These are phyloP conservation scores for Nitzschia sp. DNA, from an alignment of 108 stramenopile species.

Conservation along the genomic window DNA sequence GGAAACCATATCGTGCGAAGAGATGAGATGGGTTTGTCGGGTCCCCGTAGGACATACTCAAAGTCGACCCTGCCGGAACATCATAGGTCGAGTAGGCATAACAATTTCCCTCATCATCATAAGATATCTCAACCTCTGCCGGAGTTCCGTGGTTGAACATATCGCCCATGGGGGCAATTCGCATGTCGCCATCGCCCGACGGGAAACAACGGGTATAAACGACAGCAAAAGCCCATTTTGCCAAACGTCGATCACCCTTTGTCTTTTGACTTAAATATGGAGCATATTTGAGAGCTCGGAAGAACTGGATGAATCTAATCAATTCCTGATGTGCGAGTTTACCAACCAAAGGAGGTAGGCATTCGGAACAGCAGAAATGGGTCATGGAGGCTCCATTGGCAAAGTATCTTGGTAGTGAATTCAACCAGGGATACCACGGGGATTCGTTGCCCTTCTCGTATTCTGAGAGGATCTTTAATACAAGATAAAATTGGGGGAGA, in stretches of 20 bases:
- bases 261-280: neutral
- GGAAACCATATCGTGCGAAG: conserved; percentile 61
- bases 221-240: neutral
- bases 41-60: conserved; percentile 51
- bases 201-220: neutral
- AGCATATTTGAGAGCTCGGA: neutral
- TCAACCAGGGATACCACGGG: conserved; percentile 6
- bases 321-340: neutral
- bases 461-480: neutral
- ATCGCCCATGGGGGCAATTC: conserved; percentile 52
- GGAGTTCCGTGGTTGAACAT: conserved; percentile 72
- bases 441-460: neutral
- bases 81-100: conserved; percentile 25
- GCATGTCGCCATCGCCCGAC: conserved; percentile 29
- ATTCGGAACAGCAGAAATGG: conserved; percentile 17
- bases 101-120: conserved; percentile 28
- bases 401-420: conserved; percentile 22
- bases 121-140: conserved; percentile 49
- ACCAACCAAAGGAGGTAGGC: neutral
- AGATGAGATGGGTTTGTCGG: conserved; percentile 53
- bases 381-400: conserved; percentile 40
- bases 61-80: conserved; percentile 48
- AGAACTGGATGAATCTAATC: neutral
- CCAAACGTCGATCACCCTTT: neutral
- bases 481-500: neutral